Percentiles rank a stretch among this genome's conserved stretches.
Conservation (phyloP, 192 early-diverging fungal genomes). For the Umbelopsis sp. region DNA sequence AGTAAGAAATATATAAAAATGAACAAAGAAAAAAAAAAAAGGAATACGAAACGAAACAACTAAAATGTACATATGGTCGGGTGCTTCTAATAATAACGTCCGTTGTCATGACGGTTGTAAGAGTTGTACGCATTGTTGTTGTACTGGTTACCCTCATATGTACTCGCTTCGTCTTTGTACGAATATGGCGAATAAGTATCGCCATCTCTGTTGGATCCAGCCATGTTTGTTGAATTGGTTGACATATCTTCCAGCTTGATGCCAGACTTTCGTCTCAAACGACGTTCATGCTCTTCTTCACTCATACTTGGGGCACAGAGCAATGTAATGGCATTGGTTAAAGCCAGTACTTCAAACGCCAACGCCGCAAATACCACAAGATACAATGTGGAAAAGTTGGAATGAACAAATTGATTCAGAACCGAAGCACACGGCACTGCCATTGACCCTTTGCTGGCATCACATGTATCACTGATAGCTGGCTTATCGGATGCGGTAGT, state of each 20-base stretch:
- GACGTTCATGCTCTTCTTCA: slow-evolving; percentile 24
- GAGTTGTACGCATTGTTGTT: neutral
- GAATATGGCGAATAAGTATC: slow-evolving; percentile 6
- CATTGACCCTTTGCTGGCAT: neutral
- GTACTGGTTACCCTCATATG: neutral
- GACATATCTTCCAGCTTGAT: slow-evolving; percentile 34
- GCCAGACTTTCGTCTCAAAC: slow-evolving; percentile 28
- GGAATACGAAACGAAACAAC: neutral
- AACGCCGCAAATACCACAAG: slow-evolving; percentile 30
- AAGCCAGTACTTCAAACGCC: slow-evolving; percentile 21
- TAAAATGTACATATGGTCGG: slow-evolving; percentile 7
- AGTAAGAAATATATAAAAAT: neutral
- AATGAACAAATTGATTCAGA: neutral
- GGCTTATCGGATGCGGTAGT: slow-evolving; percentile 19
- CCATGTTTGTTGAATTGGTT: slow-evolving; percentile 8
- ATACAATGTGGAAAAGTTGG: slow-evolving; percentile 28
- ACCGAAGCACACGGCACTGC: slow-evolving; percentile 15
- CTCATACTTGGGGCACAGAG: slow-evolving; percentile 23
- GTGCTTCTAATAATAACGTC: slow-evolving; percentile 5
- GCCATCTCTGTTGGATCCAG: slow-evolving; percentile 12
- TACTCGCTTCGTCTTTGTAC: slow-evolving; percentile 13
- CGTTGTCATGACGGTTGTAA: slow-evolving; percentile 9
- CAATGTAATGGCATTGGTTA: slow-evolving; percentile 30
- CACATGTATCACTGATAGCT: slow-evolving; percentile 19
- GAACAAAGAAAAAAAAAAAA: neutral